phyloP scores from a whole-genome alignment of 148 eudicot genomes.

The Suaeda aralocaspica region DNA sequence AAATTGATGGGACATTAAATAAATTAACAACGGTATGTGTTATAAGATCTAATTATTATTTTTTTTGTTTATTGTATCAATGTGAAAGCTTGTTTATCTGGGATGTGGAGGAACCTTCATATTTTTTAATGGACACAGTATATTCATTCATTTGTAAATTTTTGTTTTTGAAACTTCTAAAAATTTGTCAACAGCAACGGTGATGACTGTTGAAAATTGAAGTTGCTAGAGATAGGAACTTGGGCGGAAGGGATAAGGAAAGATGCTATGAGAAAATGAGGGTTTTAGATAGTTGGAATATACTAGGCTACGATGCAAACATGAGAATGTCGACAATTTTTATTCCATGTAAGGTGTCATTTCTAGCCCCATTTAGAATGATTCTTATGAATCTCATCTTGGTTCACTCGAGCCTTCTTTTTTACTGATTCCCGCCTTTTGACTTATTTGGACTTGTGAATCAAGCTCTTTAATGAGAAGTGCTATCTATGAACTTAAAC shows the following conservation, averaged over 20 bases:
- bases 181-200: background rate
- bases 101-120: background rate
- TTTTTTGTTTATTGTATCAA: background rate
- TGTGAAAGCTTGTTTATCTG: constrained; percentile 1
- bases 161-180: background rate
- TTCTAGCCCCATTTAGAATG: background rate
- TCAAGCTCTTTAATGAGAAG: background rate
- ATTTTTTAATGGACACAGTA: background rate
- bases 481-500: too few relatives aligned
- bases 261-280: background rate
- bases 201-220: background rate
- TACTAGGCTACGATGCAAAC: background rate
- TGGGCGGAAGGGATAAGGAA: background rate
- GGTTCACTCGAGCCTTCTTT: too few relatives aligned
- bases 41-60: background rate
- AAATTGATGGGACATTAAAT: constrained; percentile 65
- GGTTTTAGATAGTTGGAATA: background rate
- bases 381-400: too few relatives aligned
- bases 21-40: constrained; percentile 59
- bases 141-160: background rate
- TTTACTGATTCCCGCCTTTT: too few relatives aligned
- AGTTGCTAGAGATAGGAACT: background rate
- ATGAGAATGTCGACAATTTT: background rate
- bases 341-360: background rate
- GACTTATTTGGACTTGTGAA: background rate